Evolutionary conservation across 768 basidiomycete species (phyloP), one percentile per base, ranked within the genome.

Genomic region (Gloeophyllum trabeum): DNA sequence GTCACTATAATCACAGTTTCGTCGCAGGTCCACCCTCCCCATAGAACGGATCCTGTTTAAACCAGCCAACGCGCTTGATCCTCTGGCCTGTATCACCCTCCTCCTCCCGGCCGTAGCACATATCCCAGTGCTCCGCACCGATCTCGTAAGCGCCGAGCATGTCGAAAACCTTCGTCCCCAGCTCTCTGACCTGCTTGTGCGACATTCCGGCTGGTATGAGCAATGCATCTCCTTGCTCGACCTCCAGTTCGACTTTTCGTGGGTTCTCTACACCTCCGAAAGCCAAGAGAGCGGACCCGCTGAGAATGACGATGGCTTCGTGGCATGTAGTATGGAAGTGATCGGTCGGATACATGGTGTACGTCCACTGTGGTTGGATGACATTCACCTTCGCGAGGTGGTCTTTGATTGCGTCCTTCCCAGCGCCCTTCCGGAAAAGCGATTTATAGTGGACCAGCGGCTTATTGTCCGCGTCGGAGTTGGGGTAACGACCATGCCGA

Each of bases 291-390:
- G 63, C 68, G 21, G 55, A 43, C 1, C 67, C 66, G 5, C 42
- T 37, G 7, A 49, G 47, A 26, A 67, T 51, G 36, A 59, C 59
- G 43, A 69, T 48, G 13, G 69, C 56, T 43, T 68, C 65, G 57
- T 69, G 62, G 6, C 61, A 60, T 30, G 63, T 67, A 14, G 60
- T 61, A 46, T 70, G 65, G 49, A 61, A 70, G 48, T 70, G 66
- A 19, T 60, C 56, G 21, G 54, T 54, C 34, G 42, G 47, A 54
- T 66, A 68, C 64, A 66, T 66, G 20, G 63, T 60, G 51, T 62
- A 70, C 13, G 61, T 58, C 66, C 68, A 67, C 43, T 61, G 56
- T 3, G 67, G 66, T 25, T 45, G 43, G n/a, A 60, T 58, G 13
- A 61, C 60, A 5, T 59, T 64, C 21, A 61, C 49, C 22, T 43